Evolutionary conservation across 441 rosid species (phyloP).

Genomic region (Croton laevigatus): DNA sequence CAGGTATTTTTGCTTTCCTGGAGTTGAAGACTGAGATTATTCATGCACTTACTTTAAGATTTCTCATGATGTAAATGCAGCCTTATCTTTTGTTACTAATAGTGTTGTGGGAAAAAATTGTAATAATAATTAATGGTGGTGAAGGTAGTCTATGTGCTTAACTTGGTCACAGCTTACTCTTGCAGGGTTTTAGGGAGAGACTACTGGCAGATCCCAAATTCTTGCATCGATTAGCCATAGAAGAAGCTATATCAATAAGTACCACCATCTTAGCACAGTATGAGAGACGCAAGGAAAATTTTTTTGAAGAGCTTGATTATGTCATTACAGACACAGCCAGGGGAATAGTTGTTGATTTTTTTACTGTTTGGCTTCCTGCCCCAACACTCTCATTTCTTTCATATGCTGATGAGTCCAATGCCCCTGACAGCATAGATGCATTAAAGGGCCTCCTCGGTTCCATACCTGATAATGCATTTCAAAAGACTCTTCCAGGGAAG

Average conservation of each 20-base stretch:
- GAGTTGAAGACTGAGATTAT: constrained; percentile 2
- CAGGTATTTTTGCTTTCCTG: constrained; percentile 48
- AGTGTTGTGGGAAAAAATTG: background rate
- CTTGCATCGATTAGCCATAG: constrained; percentile 86
- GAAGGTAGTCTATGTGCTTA: constrained; percentile 13
- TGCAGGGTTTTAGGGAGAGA: constrained; percentile 96
- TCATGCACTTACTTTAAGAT: constrained; percentile 10
- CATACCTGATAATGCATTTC: constrained; percentile 92
- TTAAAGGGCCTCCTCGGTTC: constrained; percentile 76
- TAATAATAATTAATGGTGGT: constrained; percentile 15
- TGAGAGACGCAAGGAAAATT: constrained; percentile 77
- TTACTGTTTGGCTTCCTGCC: constrained; percentile 96
- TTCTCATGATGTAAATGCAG: background rate
- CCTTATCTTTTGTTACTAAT: background rate
- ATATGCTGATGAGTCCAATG: constrained; percentile 46
- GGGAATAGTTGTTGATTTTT: constrained; percentile 81
- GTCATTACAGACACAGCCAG: constrained; percentile 82
- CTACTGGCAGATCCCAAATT: constrained; percentile 92
- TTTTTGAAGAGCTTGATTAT: constrained; percentile 88
- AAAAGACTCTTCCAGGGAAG: constrained; percentile 75
- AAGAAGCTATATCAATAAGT: constrained; percentile 86
- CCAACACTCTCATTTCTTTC: constrained; percentile 88
- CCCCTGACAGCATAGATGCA: constrained; percentile 57
- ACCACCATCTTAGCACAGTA: constrained; percentile 92
- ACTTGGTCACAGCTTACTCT: constrained; percentile 26